Evolutionary conservation across 164 flowering plant genomes (phyloP), one percentile per base, ranked within the genome.

Genomic region (Nelumbo lutea): DNA sequence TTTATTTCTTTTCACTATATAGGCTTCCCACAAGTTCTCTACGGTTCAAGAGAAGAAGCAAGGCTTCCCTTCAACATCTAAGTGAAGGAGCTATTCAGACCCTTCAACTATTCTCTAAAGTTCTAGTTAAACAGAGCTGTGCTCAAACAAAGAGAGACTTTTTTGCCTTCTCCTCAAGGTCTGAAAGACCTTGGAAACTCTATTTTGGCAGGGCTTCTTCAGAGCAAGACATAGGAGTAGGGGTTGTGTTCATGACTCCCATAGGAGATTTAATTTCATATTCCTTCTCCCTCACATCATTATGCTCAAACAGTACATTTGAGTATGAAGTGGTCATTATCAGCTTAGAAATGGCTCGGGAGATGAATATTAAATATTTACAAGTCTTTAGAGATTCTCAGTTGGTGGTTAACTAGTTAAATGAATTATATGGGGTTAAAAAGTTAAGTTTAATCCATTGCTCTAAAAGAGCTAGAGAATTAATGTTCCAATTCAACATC

Each of bases 281-380:
- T 15, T 39, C 60, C 2, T 66, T 66, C 15, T 7, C 59, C 1
- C 68, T 66, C 45, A 40, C 14, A 6, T 45, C 9, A 39, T 6
- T 45, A 1, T 65, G 68, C 46, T 56, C 68, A 4, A 71, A 71
- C 46, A 64, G 57, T 58, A 64, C 59, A 1, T 68, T 47, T 39
- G 68, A 64, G 46, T 71, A 70, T 44, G 64, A 59, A 59, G 70
- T 64, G 1, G 9, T 68, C 3, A 68, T 59, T 10, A 10, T 68
- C 7, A 48, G 48, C 13, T 43, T 60, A 2, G 57, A 68, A 2
- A 61, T 60, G 1, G 55, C 71, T 3, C 9, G 8, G 3, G 63
- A 68, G 15, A 68, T 61, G 58, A 13, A 62, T 4, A 44, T 67
- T n/a, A 4, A 27, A 2, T 39, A 64, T 6, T 10, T 64, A 6